Evolutionary conservation across 2,329 filamentous ascomycete species (phyloP), one percentile per base, ranked within the genome.

Genomic region (Chrysoporthe deuterocubensis): DNA sequence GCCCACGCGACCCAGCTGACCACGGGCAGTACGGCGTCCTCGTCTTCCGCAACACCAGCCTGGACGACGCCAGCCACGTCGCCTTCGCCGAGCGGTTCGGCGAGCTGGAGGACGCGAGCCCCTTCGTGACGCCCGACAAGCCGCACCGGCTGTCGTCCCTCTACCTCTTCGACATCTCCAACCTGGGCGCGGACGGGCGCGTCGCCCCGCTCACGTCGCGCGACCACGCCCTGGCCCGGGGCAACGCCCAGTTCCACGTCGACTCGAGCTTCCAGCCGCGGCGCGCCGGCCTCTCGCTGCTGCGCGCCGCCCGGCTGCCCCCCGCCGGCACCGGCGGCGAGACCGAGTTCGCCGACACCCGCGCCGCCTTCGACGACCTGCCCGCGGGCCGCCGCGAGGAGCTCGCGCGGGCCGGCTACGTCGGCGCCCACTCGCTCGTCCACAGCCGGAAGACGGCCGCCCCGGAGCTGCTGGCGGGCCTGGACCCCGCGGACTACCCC

Each of bases 361-460:
- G 67, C 6, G 56, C 67, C 2, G 64, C 67, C 44, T 72, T 50
- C 13, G 70, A 66, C 4, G 71, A 65, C 8, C 65, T 72, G 14
- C 58, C 44, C 26, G 26, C 26, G 26, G 26, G 0, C 26, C 26
- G 26, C 26, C 26, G 26, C 2, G 26, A 26, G 26, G 26, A 26
- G 26, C 26, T 26, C 26, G 26, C 26, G 26, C 26, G 26, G 2
- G 26, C 26, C 2, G 26, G 26, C 26, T 68, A 68, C 18, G 70
- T 71, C 11, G 59, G 54, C 3, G 71, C 67, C 34, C 75, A 77
- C 69, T 77, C 78, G 5, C 72, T 80, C 9, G 73, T 76, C 57
- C 79, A 81, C 58, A 75, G 73, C 26, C 71, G 78, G 0, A 79
- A 80, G 70, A 69, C 71, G 11, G 78, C 73, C 3, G 73, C 71